phyloP scores from a whole-genome alignment of 1,284 basidiomycete genomes.

The Mrakiaceae sp. region DNA sequence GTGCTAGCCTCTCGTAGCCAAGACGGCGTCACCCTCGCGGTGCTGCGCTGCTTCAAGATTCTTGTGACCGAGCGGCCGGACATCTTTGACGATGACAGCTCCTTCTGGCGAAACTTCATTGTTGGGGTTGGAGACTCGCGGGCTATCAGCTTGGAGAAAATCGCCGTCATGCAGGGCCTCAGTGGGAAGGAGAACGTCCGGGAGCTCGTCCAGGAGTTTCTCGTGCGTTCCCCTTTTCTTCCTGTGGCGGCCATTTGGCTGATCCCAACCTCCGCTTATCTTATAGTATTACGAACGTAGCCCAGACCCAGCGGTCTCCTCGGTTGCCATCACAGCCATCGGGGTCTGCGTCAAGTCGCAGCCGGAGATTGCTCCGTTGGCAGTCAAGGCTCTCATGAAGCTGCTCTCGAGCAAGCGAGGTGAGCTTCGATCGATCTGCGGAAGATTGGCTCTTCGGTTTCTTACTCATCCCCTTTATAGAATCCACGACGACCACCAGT shows the following conservation, averaged over 20 bases:
- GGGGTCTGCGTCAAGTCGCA: conserved; percentile 59
- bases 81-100: conserved; percentile 12
- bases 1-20: conserved; percentile 37
- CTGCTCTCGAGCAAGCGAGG: conserved; percentile 59
- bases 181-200: conserved; percentile 55
- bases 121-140: conserved; percentile 1
- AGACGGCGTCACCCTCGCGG: conserved; percentile 42
- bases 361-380: conserved; percentile 55
- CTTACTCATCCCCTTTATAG: conserved; percentile 33
- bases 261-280: not conserved
- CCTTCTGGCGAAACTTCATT: conserved; percentile 9
- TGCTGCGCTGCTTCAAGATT: not conserved
- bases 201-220: conserved; percentile 63
- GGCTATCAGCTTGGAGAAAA: conserved; percentile 38
- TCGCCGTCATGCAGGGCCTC: conserved; percentile 55
- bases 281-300: conserved; percentile 63
- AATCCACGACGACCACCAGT: conserved; percentile 58
- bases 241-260: not conserved
- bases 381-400: conserved; percentile 58
- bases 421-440: conserved; percentile 28
- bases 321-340: conserved; percentile 61
- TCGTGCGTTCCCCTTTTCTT: conserved; percentile 41
- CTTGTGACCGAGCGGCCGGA: conserved; percentile 6
- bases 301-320: conserved; percentile 54
- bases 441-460: not conserved